A percentile compares a stretch with the other conserved stretches of the same genome.
Evolutionary conservation across 2,329 filamentous ascomycete species (phyloP).

Genomic region (Fusarium fracticaudum): DNA sequence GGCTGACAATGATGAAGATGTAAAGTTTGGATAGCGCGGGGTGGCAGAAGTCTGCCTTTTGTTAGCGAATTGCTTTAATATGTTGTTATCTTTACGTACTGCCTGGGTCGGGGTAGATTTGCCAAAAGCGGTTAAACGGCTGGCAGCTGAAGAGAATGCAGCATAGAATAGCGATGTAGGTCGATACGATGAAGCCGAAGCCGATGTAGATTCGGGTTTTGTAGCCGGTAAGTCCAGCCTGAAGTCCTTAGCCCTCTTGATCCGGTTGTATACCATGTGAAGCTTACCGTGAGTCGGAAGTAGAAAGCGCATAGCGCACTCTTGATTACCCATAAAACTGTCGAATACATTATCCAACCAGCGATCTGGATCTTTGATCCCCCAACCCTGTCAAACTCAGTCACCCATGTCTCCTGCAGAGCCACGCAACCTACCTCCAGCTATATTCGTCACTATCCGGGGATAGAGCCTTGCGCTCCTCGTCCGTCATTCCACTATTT

Average conservation of each 20-base stretch:
- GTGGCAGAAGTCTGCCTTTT: constrained; percentile 50
- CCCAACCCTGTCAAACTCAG: too few species aligned
- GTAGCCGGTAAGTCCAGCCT: constrained; percentile 33
- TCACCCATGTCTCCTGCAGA: too few species aligned
- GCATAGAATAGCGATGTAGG: constrained; percentile 47
- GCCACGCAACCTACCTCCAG: too few species aligned
- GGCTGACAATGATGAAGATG: constrained; percentile 47
- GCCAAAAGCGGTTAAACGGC: constrained; percentile 52
- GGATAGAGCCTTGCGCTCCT: constrained; percentile 53
- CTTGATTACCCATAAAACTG: constrained; percentile 63
- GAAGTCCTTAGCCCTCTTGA: constrained; percentile 37
- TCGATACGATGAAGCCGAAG: constrained; percentile 46
- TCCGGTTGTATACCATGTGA: fast-evolving
- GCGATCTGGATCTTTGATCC: constrained; percentile 64
- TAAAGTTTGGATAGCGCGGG: constrained; percentile 53
- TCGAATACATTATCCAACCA: constrained; percentile 61
- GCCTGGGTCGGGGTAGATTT: constrained; percentile 54
- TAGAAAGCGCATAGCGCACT: constrained; percentile 63
- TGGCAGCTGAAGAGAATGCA: constrained; percentile 49
- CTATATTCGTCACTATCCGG: constrained; percentile 55
- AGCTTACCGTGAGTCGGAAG: constrained; percentile 56
- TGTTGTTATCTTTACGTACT: too few species aligned
- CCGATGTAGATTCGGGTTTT: constrained; percentile 45
- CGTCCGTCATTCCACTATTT: constrained; percentile 61
- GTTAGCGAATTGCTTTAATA: too few species aligned